Evolutionary conservation across 2,329 filamentous ascomycete species (phyloP).

Genomic region (Sordariomycetes sp.): DNA sequence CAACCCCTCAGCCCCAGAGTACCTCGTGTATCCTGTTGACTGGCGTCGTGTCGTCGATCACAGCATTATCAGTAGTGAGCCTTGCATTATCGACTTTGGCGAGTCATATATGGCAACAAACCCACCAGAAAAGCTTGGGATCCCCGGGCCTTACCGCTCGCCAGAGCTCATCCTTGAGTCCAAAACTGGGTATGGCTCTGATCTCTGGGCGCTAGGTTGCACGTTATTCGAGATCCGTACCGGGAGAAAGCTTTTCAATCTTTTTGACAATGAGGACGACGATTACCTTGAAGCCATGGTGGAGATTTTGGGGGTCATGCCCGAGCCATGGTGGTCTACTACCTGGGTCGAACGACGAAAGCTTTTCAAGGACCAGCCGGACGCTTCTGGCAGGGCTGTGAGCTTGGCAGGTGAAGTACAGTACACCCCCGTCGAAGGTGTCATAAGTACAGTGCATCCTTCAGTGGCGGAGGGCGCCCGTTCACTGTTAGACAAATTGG

Average conservation of each 20-base stretch:
- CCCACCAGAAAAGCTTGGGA: constrained; percentile 12
- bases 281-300: constrained; percentile 17
- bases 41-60: constrained; percentile 9
- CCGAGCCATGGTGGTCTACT: constrained; percentile 17
- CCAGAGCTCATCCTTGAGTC: constrained; percentile 16
- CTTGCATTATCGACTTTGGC: constrained; percentile 14
- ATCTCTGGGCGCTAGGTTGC: constrained; percentile 23
- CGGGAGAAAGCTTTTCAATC: constrained; percentile 16
- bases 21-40: constrained; percentile 12
- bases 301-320: constrained; percentile 18
- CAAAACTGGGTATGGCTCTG: constrained; percentile 10
- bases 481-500: no score
- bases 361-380: constrained; percentile 12
- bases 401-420: no score
- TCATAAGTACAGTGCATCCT: constrained; percentile 5
- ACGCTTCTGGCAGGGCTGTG: no score
- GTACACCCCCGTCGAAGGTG: no score
- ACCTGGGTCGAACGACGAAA: constrained; percentile 14
- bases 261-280: constrained; percentile 16
- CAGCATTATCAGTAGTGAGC: constrained; percentile 8
- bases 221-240: constrained; percentile 21
- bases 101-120: constrained; percentile 10
- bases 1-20: constrained; percentile 9
- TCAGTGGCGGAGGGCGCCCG: neutral
- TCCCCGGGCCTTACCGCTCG: constrained; percentile 16